A percentile compares a stretch with the other conserved stretches of the same genome.
phyloP scores from a whole-genome alignment of 1,284 basidiomycete species.

The Leccinum cinnamomeum region DNA sequence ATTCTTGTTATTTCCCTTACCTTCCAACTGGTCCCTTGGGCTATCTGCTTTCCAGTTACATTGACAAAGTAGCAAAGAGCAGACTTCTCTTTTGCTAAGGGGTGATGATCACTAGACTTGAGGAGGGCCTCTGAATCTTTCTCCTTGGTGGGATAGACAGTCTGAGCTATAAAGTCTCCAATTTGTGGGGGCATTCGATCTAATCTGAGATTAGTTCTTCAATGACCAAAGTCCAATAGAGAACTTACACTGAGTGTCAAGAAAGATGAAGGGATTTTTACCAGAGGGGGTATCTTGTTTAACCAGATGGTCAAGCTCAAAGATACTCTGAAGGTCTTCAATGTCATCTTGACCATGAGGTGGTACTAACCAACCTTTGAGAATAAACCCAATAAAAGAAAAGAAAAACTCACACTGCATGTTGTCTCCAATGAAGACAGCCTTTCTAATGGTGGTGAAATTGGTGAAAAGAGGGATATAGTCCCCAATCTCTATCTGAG shows the following conservation, averaged over 20 bases:
- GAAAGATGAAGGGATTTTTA: constrained; percentile 41
- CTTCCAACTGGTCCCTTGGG: constrained; percentile 44
- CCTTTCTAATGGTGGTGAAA: constrained; percentile 31
- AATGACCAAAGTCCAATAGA: neutral
- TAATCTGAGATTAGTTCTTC: constrained; percentile 25
- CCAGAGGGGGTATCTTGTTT: constrained; percentile 19
- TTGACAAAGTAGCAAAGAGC: constrained; percentile 54
- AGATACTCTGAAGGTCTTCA: constrained; percentile 53
- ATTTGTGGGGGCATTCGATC: constrained; percentile 79
- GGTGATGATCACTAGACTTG: constrained; percentile 48
- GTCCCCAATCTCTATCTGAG: constrained; percentile 46
- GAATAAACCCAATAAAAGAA: neutral
- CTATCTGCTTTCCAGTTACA: constrained; percentile 42
- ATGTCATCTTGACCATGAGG: constrained; percentile 58
- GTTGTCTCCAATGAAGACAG: constrained; percentile 46
- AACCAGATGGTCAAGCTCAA: constrained; percentile 52
- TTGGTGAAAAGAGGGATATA: constrained; percentile 41
- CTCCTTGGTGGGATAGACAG: constrained; percentile 53
- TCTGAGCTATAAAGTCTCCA: constrained; percentile 66
- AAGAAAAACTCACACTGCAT: constrained; percentile 41
- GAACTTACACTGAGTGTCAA: constrained; percentile 58
- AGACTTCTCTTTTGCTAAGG: constrained; percentile 37
- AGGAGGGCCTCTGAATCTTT: constrained; percentile 34
- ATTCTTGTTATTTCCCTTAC: constrained; percentile 34
- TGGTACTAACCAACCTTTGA: constrained; percentile 43